Evolutionary conservation across 2,329 filamentous ascomycete genomes (phyloP).

Genomic region (Penicillium corylophilum): DNA sequence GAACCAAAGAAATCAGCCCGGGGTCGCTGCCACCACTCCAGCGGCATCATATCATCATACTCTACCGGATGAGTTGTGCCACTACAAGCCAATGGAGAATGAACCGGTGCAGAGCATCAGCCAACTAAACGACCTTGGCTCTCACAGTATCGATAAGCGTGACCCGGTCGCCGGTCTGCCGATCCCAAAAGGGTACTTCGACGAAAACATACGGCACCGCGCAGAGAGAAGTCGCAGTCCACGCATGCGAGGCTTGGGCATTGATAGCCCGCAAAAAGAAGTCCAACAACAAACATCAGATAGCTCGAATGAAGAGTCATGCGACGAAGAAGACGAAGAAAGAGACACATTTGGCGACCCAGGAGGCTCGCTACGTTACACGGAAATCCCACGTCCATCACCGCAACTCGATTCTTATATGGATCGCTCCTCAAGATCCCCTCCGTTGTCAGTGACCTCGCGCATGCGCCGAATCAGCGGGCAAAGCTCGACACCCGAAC

Average conservation of each 20-base stretch:
- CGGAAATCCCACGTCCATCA: not conserved
- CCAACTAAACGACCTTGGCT: not conserved
- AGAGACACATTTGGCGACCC: conserved; percentile 16
- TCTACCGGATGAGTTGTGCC: conserved; percentile 13
- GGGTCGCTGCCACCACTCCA: conserved; percentile 12
- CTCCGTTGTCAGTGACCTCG: conserved; percentile 38
- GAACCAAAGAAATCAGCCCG: conserved; percentile 39
- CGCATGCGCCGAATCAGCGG: conserved; percentile 37
- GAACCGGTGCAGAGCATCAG: not conserved
- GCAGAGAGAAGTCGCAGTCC: conserved; percentile 8
- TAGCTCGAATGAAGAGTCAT: conserved; percentile 17
- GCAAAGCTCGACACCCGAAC: conserved; percentile 32
- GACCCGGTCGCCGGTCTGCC: not conserved
- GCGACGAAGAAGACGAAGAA: conserved; percentile 26
- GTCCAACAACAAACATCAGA: not conserved
- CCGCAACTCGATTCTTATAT: conserved; percentile 14
- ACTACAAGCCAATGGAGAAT: conserved; percentile 12
- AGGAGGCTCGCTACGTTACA: not conserved
- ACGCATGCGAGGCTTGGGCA: conserved; percentile 13
- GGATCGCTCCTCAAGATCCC: conserved; percentile 32
- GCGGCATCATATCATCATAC: not conserved
- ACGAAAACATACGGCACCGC: conserved; percentile 29
- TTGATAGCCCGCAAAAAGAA: conserved; percentile 4
- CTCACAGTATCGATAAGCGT: not conserved
- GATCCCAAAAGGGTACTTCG: conserved; percentile 33